Base-by-base conservation (phyloP, 2,329 filamentous ascomycete species). In the Penicillium brasilianum region DNA sequence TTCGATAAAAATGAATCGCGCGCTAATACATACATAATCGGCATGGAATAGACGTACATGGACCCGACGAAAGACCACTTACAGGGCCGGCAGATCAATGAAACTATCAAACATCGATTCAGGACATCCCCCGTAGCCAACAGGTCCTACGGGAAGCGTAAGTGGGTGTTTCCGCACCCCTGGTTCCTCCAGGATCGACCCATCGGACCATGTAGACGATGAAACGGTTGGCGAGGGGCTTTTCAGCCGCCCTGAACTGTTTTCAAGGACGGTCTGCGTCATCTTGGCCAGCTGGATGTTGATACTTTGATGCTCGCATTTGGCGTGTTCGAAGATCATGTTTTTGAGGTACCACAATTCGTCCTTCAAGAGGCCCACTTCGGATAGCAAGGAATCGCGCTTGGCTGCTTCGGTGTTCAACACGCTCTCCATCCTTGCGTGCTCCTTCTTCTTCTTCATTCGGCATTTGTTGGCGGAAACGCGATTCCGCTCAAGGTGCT, bases 381-480 rank as follows among this genome's bases (percentile, higher is more conserved):
- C 57, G 1, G 66, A 64, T 0, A 66, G 4, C 20, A 69, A 61
- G 1, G 58, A 39, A 3, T 69, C 65, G 43, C 63, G 67, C 20
- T 63, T 66, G n/a, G 60, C 62, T 0, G 66, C 62, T 51, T 69
- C 66, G 18, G 61, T 46, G 7, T 58, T 49, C 2, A 69, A 58
- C 0, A 51, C 37, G 8, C 49, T 60, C 39, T 69, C 59, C 18
- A 69, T 69, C 30, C 61, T 48, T 11, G 67, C 56, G 32, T 69
- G 62, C 52, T 69, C 63, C 6, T 58, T 22, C 60, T 70, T 70
- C 37, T 67, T 69, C 43, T 67, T 64, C 14, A 58, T 36, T 13
- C 68, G 64, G 44, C 66, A 70, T 55, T 69, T 69, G 57, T 65
- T 69, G 20, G 67, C 67, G 25, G 67, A 67, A 43, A 69, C 57